These are phyloP conservation scores for Phytophthora litchii DNA, from an alignment of 352 stramenopile species.

Conservation along the genomic window DNA sequence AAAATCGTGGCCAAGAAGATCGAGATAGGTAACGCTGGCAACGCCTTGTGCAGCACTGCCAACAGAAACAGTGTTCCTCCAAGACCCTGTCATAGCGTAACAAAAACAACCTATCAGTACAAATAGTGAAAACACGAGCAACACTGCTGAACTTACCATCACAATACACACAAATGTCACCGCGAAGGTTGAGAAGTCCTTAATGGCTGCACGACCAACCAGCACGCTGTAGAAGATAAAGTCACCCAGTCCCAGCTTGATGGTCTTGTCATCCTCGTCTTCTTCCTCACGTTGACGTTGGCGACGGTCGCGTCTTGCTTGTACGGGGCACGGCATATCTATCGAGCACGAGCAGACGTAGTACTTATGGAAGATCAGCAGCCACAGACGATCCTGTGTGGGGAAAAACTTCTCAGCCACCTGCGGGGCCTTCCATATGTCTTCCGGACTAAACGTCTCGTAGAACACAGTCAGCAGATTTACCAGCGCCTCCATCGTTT, in stretches of 20 bases:
- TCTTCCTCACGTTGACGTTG: constrained; percentile 63
- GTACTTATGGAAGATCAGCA: constrained; percentile 90
- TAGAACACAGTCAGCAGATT: constrained; percentile 71
- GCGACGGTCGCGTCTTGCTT: constrained; percentile 64
- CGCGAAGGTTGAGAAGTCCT: constrained; percentile 95
- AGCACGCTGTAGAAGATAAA: constrained; percentile 99
- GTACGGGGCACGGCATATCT: constrained; percentile 74
- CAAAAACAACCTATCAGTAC: constrained; percentile 6
- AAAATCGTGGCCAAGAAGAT: constrained; percentile 86
- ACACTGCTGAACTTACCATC: constrained; percentile 61
- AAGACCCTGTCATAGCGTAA: constrained; percentile 69
- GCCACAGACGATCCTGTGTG: constrained; percentile 78
- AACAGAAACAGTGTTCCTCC: constrained; percentile 96
- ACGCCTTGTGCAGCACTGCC: constrained; percentile 91
- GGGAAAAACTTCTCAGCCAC: constrained; percentile 85
- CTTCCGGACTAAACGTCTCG: constrained; percentile 79
- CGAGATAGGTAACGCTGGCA: constrained; percentile 96
- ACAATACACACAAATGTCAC: constrained; percentile 94
- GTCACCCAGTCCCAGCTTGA: constrained; percentile 95
- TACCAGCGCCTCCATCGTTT: constrained; percentile 78
- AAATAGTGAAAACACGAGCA: background rate
- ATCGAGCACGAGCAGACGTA: constrained; percentile 84
- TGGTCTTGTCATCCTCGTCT: constrained; percentile 81
- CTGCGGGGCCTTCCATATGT: constrained; percentile 79
- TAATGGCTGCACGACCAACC: constrained; percentile 94